Evolutionary conservation across 2,329 filamentous ascomycete species (phyloP).

Genomic region (Calonectria pseudoturangicola): DNA sequence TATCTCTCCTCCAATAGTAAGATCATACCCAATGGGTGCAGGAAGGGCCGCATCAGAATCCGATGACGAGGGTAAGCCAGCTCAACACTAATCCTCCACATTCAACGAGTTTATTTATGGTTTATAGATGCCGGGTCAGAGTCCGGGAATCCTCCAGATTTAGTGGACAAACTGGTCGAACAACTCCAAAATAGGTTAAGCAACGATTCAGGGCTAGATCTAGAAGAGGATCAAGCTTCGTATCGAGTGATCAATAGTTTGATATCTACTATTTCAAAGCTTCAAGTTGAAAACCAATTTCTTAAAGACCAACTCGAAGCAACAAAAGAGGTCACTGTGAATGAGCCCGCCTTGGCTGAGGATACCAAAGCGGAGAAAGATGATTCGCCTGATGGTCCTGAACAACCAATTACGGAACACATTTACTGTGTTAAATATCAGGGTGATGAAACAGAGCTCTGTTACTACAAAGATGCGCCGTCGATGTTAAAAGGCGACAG

Average conservation of each 20-base stretch:
- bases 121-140: neutral
- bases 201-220: neutral
- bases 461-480: conserved; percentile 33
- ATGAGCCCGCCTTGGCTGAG: neutral
- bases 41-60: neutral
- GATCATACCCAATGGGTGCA: neutral
- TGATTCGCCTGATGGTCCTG: neutral
- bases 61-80: neutral
- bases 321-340: neutral
- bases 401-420: neutral
- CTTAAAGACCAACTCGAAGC: conserved; percentile 30
- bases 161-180: conserved; percentile 5
- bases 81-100: neutral
- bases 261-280: conserved; percentile 24
- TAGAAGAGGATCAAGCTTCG: neutral
- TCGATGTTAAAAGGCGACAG: conserved; percentile 38
- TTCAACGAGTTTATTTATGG: neutral
- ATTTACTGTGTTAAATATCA: neutral
- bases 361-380: neutral
- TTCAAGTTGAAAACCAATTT: conserved; percentile 34
- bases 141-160: neutral
- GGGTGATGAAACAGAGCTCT: rapidly evolving
- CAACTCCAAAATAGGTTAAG: conserved; percentile 20
- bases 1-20: too few relatives aligned
- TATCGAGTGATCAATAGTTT: conserved; percentile 19